Percentiles rank a stretch among this genome's conserved stretches.
Conservation (phyloP, 164 flowering plant species). For the Vitis amurensis region DNA sequence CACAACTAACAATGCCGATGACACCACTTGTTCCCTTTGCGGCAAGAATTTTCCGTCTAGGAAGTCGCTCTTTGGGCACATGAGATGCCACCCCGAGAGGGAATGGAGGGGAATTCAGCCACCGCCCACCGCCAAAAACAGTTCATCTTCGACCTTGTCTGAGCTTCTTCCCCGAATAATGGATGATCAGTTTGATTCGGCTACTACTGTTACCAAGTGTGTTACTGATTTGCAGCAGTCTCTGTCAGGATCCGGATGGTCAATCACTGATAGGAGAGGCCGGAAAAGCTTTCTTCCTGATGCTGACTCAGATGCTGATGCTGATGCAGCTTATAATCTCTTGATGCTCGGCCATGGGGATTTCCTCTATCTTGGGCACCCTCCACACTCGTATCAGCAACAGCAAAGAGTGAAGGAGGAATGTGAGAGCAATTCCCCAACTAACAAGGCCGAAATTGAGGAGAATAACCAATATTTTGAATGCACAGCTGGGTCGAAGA, state of each 20-base stretch:
- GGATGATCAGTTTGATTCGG: slow-evolving; percentile 15
- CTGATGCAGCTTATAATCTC: slow-evolving; percentile 20
- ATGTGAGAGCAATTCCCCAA: neutral
- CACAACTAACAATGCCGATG: neutral
- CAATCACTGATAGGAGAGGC: slow-evolving; percentile 42
- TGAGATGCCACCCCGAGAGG: slow-evolving; percentile 77
- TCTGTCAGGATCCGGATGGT: slow-evolving; percentile 27
- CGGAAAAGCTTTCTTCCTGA: slow-evolving; percentile 11
- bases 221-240: slow-evolving; percentile 14
- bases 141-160: slow-evolving; percentile 21
- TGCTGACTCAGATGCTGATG: neutral
- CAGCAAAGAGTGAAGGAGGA: neutral
- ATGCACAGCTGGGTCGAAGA: neutral
- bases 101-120: slow-evolving; percentile 60
- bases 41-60: slow-evolving; percentile 44
- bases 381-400: too few relatives aligned
- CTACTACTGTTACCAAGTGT: neutral
- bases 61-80: slow-evolving; percentile 72
- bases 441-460: neutral
- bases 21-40: slow-evolving; percentile 37
- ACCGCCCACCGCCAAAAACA: slow-evolving; percentile 26
- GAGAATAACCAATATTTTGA: neutral
- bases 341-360: slow-evolving; percentile 25
- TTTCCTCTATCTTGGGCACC: neutral
- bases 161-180: neutral